Percentiles rank a stretch among this genome's conserved stretches.
These are phyloP conservation scores for Cucumis cinereus DNA, from an alignment of 306 rosid genomes.

Conservation along the genomic window DNA sequence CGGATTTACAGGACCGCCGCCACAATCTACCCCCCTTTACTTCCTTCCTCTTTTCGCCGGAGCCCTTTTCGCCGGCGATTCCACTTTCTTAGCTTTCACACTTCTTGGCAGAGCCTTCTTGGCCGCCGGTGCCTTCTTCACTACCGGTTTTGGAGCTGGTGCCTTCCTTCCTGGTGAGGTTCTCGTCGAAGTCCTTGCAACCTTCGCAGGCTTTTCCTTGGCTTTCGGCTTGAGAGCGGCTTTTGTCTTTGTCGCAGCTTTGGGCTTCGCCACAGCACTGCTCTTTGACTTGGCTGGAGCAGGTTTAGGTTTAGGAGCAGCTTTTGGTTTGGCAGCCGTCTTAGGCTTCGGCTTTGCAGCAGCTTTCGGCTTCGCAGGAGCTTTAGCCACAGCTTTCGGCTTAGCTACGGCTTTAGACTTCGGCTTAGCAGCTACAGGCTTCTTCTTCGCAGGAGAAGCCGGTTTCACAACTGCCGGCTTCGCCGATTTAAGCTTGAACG, in stretches of 20 bases:
- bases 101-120: slow-evolving; percentile 39
- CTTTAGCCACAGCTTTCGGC: slow-evolving; percentile 9
- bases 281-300: slow-evolving; percentile 15
- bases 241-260: slow-evolving; percentile 23
- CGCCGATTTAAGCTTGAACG: slow-evolving; percentile 45
- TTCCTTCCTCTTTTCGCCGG: slow-evolving; percentile 40
- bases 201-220: slow-evolving; percentile 40
- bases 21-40: slow-evolving; percentile 11
- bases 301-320: slow-evolving; percentile 12
- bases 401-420: slow-evolving; percentile 15
- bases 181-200: slow-evolving; percentile 51
- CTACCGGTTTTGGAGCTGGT: slow-evolving; percentile 21
- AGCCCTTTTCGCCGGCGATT: slow-evolving; percentile 45
- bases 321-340: slow-evolving; percentile 19
- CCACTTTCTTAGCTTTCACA: slow-evolving; percentile 31
- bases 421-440: slow-evolving; percentile 30
- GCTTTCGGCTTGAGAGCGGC: slow-evolving; percentile 32
- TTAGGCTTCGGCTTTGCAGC: slow-evolving; percentile 16
- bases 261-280: slow-evolving; percentile 21
- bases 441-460: slow-evolving; percentile 23
- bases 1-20: slow-evolving; percentile 52
- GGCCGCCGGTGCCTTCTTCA: slow-evolving; percentile 30
- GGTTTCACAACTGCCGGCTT: slow-evolving; percentile 9
- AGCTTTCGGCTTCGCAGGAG: slow-evolving; percentile 19
- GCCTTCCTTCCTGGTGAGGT: slow-evolving; percentile 52